Evolutionary conservation across 441 rosid genomes (phyloP), one percentile per base, ranked within the genome.

Genomic region (Arabidopsis lyrata): DNA sequence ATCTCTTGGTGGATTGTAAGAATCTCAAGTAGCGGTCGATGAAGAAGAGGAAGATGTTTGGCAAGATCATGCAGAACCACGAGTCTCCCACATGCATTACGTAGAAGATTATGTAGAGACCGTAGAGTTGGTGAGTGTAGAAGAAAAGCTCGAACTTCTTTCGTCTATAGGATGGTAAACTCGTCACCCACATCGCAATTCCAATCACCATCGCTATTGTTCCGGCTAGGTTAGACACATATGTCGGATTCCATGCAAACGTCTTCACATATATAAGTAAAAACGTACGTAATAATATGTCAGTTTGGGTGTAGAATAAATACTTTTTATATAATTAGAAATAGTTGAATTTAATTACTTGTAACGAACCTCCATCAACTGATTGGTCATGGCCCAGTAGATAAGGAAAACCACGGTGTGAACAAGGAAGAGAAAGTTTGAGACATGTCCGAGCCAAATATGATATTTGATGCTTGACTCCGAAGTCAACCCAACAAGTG

Each of bases 381-480:
- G 13, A 61, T 82, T 67, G 2, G 78, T 34, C 47, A 59, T 61
- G 1, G 70, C 76, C 90, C 92, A 87, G 53, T 27, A 74, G 27
- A 81, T 39, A 70, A 87, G 81, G 82, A 68, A 87, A 70, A 81
- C 39, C 32, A 87, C 5, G 3, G 92, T 88, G 56, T 89, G 92
- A 52, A 80, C 78, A 0, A 89, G 82, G 77, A 86, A 85, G 70
- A 68, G 55, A 32, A 71, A 16, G 83, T 86, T 85, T 76, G 81
- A 81, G 59, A 85, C 29, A 74, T 89, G 95, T 0, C 95, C 95
- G 11, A 89, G 82, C 90, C 95, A 87, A 35, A 87, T 86, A 58
- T 89, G 95, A 53, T 89, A 89, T 81, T 86, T 87, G 78, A 89
- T 85, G 85, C 89, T 83, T 5, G 80, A 77, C 75, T 89, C 95